A percentile compares a stretch with the other conserved stretches of the same genome.
phyloP scores from a whole-genome alignment of 108 stramenopile species.

The Cylindrotheca fusiformis region DNA sequence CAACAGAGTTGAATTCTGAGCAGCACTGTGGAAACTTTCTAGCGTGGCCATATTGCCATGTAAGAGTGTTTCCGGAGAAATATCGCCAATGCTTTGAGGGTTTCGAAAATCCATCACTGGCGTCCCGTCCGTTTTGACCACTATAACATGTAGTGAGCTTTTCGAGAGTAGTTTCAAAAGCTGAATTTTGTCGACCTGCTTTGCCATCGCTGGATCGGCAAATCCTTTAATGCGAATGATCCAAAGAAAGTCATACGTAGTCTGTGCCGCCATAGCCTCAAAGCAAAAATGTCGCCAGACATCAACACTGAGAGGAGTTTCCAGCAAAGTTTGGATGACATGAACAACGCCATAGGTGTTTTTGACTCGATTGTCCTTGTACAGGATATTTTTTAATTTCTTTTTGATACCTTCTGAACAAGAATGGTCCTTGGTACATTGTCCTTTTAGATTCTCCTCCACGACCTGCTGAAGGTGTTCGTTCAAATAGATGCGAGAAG shows the following conservation, averaged over 20 bases:
- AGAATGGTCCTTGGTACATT: constrained; percentile 52
- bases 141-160: not conserved
- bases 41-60: not conserved
- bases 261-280: constrained; percentile 31
- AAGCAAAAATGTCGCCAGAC: constrained; percentile 41
- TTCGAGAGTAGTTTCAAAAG: not conserved
- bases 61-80: not conserved
- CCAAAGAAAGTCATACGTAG: constrained; percentile 61
- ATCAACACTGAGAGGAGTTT: not conserved
- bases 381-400: constrained; percentile 7
- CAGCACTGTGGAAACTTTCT: not conserved
- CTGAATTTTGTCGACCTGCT: not conserved
- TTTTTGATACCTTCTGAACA: constrained; percentile 37
- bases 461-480: constrained; percentile 55
- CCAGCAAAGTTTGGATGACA: not conserved
- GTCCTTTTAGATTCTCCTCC: constrained; percentile 64
- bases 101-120: not conserved
- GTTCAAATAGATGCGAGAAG: constrained; percentile 44
- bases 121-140: not conserved
- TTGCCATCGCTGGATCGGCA: not conserved
- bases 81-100: not conserved
- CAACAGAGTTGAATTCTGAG: not conserved
- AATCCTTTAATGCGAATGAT: constrained; percentile 34
- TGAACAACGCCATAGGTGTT: not conserved
- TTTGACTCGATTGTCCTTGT: not conserved